Evolutionary conservation across 139 green algal species (phyloP).

Genomic region (Chlamydomonas sp.): DNA sequence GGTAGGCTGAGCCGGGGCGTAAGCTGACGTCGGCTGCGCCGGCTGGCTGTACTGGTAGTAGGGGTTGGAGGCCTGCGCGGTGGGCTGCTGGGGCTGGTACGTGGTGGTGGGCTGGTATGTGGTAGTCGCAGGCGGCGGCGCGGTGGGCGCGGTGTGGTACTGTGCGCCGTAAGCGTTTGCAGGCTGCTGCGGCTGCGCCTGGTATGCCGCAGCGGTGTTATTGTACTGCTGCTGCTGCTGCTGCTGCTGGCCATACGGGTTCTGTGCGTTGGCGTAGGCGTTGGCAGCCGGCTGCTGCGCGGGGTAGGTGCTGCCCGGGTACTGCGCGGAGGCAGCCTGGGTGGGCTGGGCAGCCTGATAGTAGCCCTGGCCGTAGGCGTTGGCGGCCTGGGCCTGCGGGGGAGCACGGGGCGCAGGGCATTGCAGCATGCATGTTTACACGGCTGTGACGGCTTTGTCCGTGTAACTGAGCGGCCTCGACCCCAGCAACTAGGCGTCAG

Average conservation of each 20-base stretch:
- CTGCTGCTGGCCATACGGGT: slow-evolving; percentile 42
- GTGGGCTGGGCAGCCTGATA: slow-evolving; percentile 32
- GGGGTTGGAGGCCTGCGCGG: not conserved
- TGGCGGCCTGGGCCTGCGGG: not conserved
- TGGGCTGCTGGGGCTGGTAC: slow-evolving; percentile 10
- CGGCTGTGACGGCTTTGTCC: too few relatives aligned
- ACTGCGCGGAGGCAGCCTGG: slow-evolving; percentile 32
- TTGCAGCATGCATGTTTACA: too few relatives aligned
- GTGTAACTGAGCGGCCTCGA: too few relatives aligned
- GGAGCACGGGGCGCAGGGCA: not conserved
- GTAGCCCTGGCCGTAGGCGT: slow-evolving; percentile 32
- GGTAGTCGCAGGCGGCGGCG: not conserved
- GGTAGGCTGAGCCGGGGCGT: not conserved
- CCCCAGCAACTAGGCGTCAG: too few relatives aligned
- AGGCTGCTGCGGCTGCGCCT: not conserved
- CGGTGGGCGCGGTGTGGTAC: not conserved
- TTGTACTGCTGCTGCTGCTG: slow-evolving; percentile 16
- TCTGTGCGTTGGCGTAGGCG: not conserved
- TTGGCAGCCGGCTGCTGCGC: slow-evolving; percentile 6
- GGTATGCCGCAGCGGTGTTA: slow-evolving; percentile 10
- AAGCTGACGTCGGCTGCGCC: slow-evolving; percentile 2
- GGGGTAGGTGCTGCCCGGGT: slow-evolving; percentile 26
- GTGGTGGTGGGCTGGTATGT: slow-evolving; percentile 9
- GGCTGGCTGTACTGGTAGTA: slow-evolving; percentile 22
- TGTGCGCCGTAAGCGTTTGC: slow-evolving; percentile 6